A percentile compares a stretch with the other conserved stretches of the same genome.
Conservation (phyloP, 2,329 filamentous ascomycete genomes). For the Ceratocystis eucalypticola region DNA sequence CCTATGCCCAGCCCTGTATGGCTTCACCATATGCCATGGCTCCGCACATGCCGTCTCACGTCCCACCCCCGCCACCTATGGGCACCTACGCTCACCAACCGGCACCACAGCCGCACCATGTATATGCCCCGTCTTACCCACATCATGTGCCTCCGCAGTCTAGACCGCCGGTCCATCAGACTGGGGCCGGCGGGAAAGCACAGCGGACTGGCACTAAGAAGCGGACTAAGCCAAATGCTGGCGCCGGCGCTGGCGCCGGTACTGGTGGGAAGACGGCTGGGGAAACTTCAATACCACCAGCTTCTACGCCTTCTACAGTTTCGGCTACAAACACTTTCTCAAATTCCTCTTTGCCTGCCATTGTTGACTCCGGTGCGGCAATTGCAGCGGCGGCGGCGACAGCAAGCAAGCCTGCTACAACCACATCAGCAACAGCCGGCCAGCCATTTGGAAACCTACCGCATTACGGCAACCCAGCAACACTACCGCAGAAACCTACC, state of each 20-base stretch:
- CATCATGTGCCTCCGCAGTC: constrained; percentile 29
- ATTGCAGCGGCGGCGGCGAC: not conserved
- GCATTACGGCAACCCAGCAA: constrained; percentile 46
- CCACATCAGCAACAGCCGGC: constrained; percentile 22
- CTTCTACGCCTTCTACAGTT: not conserved
- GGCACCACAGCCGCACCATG: not conserved
- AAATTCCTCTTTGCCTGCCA: not conserved
- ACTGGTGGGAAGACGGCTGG: not conserved
- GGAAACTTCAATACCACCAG: too few relatives aligned
- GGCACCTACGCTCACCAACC: constrained; percentile 29
- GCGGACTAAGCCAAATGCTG: not conserved
- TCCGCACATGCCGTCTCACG: constrained; percentile 20
- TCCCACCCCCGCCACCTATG: constrained; percentile 33
- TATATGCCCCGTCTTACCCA: constrained; percentile 19
- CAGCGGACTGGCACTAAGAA: constrained; percentile 31
- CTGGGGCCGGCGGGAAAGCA: constrained; percentile 24
- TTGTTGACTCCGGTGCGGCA: not conserved
- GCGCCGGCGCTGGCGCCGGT: not conserved
- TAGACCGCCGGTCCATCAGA: constrained; percentile 33
- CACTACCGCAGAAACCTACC: constrained; percentile 43
- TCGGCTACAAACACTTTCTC: not conserved
- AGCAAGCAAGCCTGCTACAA: not conserved
- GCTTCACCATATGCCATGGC: constrained; percentile 41
- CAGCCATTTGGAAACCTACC: constrained; percentile 40
- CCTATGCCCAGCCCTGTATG: constrained; percentile 31